These are phyloP conservation scores for Ammopiptanthus mongolicus DNA, from an alignment of 306 rosid species.

Conservation along the genomic window DNA sequence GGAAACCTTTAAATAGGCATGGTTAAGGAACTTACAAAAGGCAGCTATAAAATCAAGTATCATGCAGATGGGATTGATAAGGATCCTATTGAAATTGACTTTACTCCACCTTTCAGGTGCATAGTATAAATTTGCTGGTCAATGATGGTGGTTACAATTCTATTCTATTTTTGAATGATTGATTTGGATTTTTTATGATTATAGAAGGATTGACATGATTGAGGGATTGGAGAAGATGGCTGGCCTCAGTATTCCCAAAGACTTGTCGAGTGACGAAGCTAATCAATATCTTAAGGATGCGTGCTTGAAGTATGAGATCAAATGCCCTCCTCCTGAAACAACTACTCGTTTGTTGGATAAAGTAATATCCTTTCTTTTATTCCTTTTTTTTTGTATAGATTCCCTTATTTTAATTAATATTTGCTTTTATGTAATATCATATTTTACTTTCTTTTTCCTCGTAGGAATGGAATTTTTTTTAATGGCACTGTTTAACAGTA, in stretches of 20 bases:
- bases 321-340: constrained; percentile 92
- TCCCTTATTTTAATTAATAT: background rate
- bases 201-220: constrained; percentile 92
- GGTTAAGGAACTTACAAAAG: constrained; percentile 79
- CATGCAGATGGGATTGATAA: constrained; percentile 73
- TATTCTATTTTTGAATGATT: background rate
- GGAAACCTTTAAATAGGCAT: constrained; percentile 44
- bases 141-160: background rate
- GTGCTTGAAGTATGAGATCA: constrained; percentile 64
- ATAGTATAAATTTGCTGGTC: background rate
- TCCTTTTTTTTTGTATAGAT: background rate
- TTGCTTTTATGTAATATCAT: background rate
- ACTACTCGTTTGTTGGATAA: constrained; percentile 85
- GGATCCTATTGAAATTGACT: constrained; percentile 71
- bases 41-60: constrained; percentile 72
- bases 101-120: constrained; percentile 72
- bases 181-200: constrained; percentile 22
- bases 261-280: constrained; percentile 71
- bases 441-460: background rate
- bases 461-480: background rate
- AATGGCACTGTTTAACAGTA: background rate
- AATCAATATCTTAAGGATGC: constrained; percentile 70
- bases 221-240: constrained; percentile 78
- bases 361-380: constrained; percentile 32
- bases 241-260: constrained; percentile 71